phyloP scores from a whole-genome alignment of 352 stramenopile species.

The Phytopythium montanum region DNA sequence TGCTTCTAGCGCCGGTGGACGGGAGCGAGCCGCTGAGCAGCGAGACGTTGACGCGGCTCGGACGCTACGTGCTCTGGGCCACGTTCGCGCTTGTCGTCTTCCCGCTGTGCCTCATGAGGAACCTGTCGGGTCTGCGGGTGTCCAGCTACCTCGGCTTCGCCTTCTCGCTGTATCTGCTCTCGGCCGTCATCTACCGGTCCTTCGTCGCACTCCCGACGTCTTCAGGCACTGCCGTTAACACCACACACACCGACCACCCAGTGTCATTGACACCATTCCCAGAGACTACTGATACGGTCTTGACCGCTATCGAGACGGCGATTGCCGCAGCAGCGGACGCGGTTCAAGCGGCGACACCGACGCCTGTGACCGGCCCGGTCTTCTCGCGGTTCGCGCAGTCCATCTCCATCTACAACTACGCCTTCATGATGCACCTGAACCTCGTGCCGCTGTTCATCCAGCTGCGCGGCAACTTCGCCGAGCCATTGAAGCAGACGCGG shows the following conservation, averaged over 20 bases:
- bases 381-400: constrained; percentile 48
- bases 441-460: constrained; percentile 73
- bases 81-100: constrained; percentile 56
- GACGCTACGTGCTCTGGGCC: constrained; percentile 45
- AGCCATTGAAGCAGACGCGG: constrained; percentile 39
- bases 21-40: constrained; percentile 9
- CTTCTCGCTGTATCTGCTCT: constrained; percentile 62
- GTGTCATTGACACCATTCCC: background rate
- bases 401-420: constrained; percentile 79
- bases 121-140: constrained; percentile 57
- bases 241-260: background rate
- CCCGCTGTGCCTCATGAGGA: constrained; percentile 68
- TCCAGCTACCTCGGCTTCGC: constrained; percentile 71
- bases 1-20: constrained; percentile 11
- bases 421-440: constrained; percentile 87
- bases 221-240: background rate
- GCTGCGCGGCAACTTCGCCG: constrained; percentile 50
- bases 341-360: constrained; percentile 17
- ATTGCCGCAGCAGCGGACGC: constrained; percentile 15
- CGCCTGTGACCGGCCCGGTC: constrained; percentile 21
- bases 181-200: constrained; percentile 50
- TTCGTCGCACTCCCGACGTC: constrained; percentile 22
- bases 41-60: constrained; percentile 17
- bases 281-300: background rate
- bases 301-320: constrained; percentile 7